Conservation (phyloP, 306 rosid genomes). For the Begonia masoniana region DNA sequence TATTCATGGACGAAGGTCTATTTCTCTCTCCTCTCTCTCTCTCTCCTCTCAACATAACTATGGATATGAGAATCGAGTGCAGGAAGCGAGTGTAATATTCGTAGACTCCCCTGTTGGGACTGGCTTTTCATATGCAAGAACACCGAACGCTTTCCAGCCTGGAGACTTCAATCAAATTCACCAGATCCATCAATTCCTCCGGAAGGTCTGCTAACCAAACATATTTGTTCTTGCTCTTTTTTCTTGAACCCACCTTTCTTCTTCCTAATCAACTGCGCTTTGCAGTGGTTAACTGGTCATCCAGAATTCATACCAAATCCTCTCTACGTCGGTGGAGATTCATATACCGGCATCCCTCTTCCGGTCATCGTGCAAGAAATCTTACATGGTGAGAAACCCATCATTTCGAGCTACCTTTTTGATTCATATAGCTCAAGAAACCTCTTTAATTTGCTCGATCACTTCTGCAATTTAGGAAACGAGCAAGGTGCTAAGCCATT, state of each 20-base stretch:
- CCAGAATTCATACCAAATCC: conserved; percentile 36
- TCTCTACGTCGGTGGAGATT: conserved; percentile 55
- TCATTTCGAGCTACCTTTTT: no score
- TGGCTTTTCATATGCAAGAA: conserved; percentile 54
- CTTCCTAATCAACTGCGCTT: not conserved
- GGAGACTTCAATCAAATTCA: conserved; percentile 27
- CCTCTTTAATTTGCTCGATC: no score
- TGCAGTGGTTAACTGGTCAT: conserved; percentile 64
- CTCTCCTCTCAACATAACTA: not conserved
- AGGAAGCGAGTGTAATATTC: conserved; percentile 47
- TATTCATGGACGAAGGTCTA: conserved; percentile 69
- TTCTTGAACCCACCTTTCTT: no score
- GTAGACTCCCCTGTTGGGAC: conserved; percentile 53
- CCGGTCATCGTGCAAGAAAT: conserved; percentile 44
- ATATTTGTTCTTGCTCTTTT: no score
- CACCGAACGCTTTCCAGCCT: conserved; percentile 8
- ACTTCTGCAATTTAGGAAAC: conserved; percentile 23
- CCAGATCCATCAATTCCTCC: conserved; percentile 36
- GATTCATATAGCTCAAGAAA: no score
- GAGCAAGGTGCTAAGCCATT: conserved; percentile 31
- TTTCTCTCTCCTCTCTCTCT: not conserved
- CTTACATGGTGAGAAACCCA: conserved; percentile 25
- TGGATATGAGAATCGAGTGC: not conserved
- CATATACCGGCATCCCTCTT: conserved; percentile 52
- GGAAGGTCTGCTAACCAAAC: conserved; percentile 19